phyloP scores from a whole-genome alignment of 306 rosid genomes.

The Quercus parvula region DNA sequence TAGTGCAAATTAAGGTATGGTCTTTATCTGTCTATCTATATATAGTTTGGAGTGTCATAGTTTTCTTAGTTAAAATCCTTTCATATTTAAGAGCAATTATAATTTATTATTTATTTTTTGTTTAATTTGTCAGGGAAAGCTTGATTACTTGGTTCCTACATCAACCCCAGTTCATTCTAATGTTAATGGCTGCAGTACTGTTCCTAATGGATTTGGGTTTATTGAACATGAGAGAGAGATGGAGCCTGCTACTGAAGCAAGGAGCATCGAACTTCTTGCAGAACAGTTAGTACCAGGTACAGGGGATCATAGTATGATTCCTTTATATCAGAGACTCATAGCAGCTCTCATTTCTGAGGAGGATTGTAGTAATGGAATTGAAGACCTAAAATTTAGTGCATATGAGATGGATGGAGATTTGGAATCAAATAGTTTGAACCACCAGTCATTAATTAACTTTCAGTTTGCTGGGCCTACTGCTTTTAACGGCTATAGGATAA shows the following conservation, averaged over 20 bases:
- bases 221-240: constrained; percentile 37
- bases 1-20: neutral
- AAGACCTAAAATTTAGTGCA: constrained; percentile 50
- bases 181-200: constrained; percentile 42
- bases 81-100: constrained; percentile 5
- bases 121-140: constrained; percentile 54
- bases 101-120: neutral
- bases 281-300: constrained; percentile 48
- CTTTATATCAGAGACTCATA: constrained; percentile 84
- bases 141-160: constrained; percentile 39
- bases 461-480: constrained; percentile 64
- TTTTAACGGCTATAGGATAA: constrained; percentile 54
- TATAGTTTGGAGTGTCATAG: neutral
- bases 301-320: constrained; percentile 56
- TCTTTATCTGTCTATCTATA: neutral
- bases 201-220: constrained; percentile 49
- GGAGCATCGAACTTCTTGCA: constrained; percentile 29
- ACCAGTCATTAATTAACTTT: constrained; percentile 39
- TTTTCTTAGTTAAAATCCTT: constrained; percentile 11
- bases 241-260: constrained; percentile 29
- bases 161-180: constrained; percentile 45
- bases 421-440: constrained; percentile 53
- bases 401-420: constrained; percentile 64
- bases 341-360: constrained; percentile 90
- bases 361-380: constrained; percentile 61